Base-by-base conservation (phyloP, 164 flowering plant species). In the Akebia trifoliata region DNA sequence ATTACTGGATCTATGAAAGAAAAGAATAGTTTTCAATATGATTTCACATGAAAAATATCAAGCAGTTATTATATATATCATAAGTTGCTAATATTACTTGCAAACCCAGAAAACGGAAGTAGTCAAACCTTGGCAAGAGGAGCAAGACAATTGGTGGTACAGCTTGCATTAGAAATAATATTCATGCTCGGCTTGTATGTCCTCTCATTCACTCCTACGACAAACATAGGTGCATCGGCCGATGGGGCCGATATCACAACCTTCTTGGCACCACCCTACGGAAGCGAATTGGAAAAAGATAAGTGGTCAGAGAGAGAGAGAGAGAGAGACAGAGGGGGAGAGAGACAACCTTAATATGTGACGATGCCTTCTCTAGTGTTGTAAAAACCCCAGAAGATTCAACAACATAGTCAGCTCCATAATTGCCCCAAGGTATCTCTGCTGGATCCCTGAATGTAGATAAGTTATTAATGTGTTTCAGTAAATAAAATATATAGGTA, bases 191-290 rank as follows among this genome's bases (percentile, higher is more conserved):
- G 80, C 55, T 83, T 74, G 80, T 94, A 94, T 1, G 82, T 77
- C 42, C 54, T 73, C 76, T 94, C 97, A 67, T 94, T 94, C 18
- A 94, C 99, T 47, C 99, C 99, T 15, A 94, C 86, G 17, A 94
- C 97, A 74, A 94, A 94, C 97, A 87, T 94, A 21, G 99, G 97
- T 28, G 99, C 99, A 78, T 94, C 99, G 43, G 95, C 97, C 39
- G 97, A 94, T 54, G 97, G 99, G 65, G 99, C 99, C 44, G 99
- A 94, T 67, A 94, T 94, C 6, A 94, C 78, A 24, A 90, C 93
- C 68, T 94, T 94, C 76, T 77, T 86, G 28, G 97, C 97, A 68
- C 99, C 99, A 74, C 90, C 99, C 99, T 93, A 69, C 70, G 61
- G 7, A 60, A 61, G 67, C 11, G 40, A 54, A 40, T n/a, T n/a